Evolutionary conservation across 2,329 filamentous ascomycete genomes (phyloP).

Genomic region (Neodidymelliopsis sp.): DNA sequence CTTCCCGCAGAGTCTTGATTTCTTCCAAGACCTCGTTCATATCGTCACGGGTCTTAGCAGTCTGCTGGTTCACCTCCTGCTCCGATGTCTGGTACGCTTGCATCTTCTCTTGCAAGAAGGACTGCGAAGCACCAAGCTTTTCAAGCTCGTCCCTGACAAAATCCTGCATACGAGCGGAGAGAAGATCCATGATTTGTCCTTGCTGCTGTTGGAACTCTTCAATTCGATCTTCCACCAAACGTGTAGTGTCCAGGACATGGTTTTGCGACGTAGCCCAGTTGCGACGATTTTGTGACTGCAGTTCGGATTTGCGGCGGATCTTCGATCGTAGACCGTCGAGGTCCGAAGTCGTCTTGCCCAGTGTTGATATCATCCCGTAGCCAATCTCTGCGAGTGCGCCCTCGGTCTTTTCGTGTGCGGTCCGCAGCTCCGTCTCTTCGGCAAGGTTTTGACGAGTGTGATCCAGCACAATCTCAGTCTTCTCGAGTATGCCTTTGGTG

Average conservation of each 20-base stretch:
- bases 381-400: conserved; percentile 76
- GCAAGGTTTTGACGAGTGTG: conserved; percentile 78
- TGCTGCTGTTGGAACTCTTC: conserved; percentile 77
- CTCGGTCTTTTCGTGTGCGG: conserved; percentile 88
- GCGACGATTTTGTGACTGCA: conserved; percentile 80
- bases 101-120: conserved; percentile 74
- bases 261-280: conserved; percentile 80
- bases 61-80: conserved; percentile 72
- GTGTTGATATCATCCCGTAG: conserved; percentile 76
- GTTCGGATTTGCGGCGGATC: conserved; percentile 81
- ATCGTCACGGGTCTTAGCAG: conserved; percentile 75
- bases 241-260: conserved; percentile 78
- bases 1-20: conserved; percentile 87
- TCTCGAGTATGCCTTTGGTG: conserved; percentile 81
- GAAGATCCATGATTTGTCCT: conserved; percentile 69
- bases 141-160: conserved; percentile 80
- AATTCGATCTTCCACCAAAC: conserved; percentile 77
- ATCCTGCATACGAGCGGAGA: conserved; percentile 74
- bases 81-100: conserved; percentile 72
- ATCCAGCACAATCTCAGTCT: conserved; percentile 83
- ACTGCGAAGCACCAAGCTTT: conserved; percentile 73
- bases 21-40: conserved; percentile 93
- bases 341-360: conserved; percentile 80
- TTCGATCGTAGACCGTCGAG: conserved; percentile 86
- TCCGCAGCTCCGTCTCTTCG: conserved; percentile 80